Base-by-base conservation (phyloP, 108 stramenopile genomes). In the Ochromonas danica region DNA sequence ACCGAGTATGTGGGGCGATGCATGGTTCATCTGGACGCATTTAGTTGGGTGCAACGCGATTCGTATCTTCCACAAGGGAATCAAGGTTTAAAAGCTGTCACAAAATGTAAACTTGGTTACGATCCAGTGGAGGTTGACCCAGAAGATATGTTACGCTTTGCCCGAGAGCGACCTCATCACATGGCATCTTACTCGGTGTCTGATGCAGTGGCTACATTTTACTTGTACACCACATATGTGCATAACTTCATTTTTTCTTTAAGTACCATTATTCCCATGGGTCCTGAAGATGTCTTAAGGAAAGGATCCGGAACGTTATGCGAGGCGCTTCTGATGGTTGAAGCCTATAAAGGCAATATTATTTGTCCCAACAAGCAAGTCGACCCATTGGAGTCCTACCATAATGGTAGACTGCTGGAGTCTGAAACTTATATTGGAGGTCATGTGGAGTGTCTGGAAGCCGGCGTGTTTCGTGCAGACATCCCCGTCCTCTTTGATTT, bases 81-180 rank as follows among this genome's bases (percentile, higher is more conserved):
- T 1, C 98, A 96, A 70, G 98, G 98, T 43, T 87, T 99, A 43
- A 99, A 99, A 87, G 96, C 96, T 1, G 98, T 99, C 57, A 99
- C 98, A 42, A 96, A 95, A 84, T 94, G 95, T 79, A 99, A 99
- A 79, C 87, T 99, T 27, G 96, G 98, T 39, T 95, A 98, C 79
- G 94, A 96, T 80, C 98, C 98, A 25, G 98, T 99, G 39, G 98
- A 99, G 82, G 96, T 99, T 27, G 98, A 99, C 83, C 96, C 98
- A 0, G 98, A 99, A 84, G 98, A 99, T 82, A 99, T 99, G 98
- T 90, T 97, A 17, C 90, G 89, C 10, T 93, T 89, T 87, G 98
- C 98, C 10, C 85, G 85, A 39, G 95, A 94, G 81, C 71, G 89
- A 42, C 96, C 98, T 1, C 89, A 86, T 22, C 92, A 96, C 80